phyloP scores from a whole-genome alignment of 2,329 filamentous ascomycete genomes.

The Cladophialophora yegresii region DNA sequence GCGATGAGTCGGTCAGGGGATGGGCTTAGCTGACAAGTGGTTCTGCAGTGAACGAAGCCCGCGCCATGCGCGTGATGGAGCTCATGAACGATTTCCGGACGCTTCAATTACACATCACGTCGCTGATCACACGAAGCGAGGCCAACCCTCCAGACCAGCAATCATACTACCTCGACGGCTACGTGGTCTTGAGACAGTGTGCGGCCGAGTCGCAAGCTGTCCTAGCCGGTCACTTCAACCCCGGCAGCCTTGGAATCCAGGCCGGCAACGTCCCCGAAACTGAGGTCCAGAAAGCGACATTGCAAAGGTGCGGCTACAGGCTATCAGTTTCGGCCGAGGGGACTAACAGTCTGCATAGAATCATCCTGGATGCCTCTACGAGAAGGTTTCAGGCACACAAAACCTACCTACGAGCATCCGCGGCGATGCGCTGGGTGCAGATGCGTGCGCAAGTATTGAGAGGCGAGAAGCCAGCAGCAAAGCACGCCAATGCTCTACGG shows the following conservation, averaged over 20 bases:
- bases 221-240: slow-evolving; percentile 56
- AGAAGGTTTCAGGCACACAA: slow-evolving; percentile 64
- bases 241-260: slow-evolving; percentile 43
- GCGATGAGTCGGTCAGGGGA: slow-evolving; percentile 1
- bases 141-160: slow-evolving; percentile 56
- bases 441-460: slow-evolving; percentile 54
- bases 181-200: slow-evolving; percentile 59
- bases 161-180: slow-evolving; percentile 59
- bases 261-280: slow-evolving; percentile 43
- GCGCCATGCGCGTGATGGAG: slow-evolving; percentile 63
- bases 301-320: slow-evolving; percentile 53
- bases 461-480: slow-evolving; percentile 52
- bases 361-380: slow-evolving; percentile 62
- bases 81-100: slow-evolving; percentile 66
- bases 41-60: slow-evolving; percentile 61
- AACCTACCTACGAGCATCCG: slow-evolving; percentile 60
- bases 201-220: slow-evolving; percentile 57
- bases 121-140: slow-evolving; percentile 49
- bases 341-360: slow-evolving; percentile 46
- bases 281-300: slow-evolving; percentile 59
- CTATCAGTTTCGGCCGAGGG: not conserved
- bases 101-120: slow-evolving; percentile 58
- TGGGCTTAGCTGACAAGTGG: slow-evolving; percentile 19
- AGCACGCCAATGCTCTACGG: slow-evolving; percentile 53
- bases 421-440: slow-evolving; percentile 61